Evolutionary conservation across 352 stramenopile species (phyloP).

Genomic region (Blastocystis sp.): DNA sequence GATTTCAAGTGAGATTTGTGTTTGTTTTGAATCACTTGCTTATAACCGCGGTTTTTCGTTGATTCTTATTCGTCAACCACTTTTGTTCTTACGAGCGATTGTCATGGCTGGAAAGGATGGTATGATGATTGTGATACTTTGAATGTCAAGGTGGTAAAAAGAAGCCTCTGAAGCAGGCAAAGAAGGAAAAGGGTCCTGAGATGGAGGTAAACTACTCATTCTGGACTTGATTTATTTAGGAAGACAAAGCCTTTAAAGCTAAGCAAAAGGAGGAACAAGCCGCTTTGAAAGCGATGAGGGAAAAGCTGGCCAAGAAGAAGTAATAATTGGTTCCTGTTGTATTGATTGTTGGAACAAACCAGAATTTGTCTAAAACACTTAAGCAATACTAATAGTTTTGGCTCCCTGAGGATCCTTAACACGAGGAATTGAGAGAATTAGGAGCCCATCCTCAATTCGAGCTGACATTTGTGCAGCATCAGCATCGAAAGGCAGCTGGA

Average conservation of each 20-base stretch:
- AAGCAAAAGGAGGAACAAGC: conserved; percentile 68
- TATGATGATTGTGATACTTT: background rate
- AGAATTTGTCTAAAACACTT: background rate
- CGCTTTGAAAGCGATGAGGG: conserved; percentile 67
- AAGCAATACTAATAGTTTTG: conserved; percentile 45
- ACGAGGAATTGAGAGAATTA: conserved; percentile 62
- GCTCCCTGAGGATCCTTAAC: conserved; percentile 26
- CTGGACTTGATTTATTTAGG: background rate
- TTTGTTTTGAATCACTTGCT: background rate
- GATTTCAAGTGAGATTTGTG: background rate
- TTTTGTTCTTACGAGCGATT: background rate
- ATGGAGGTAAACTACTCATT: background rate
- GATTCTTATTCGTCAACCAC: no score
- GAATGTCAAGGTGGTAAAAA: conserved; percentile 62
- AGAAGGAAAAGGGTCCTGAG: conserved; percentile 57
- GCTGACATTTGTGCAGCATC: conserved; percentile 43
- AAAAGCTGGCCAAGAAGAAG: conserved; percentile 59
- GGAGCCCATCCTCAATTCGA: conserved; percentile 54
- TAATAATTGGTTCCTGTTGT: background rate
- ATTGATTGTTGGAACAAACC: background rate
- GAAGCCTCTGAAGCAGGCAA: conserved; percentile 65
- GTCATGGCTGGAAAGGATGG: conserved; percentile 66
- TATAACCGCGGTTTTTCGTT: no score
- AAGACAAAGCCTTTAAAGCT: conserved; percentile 58
- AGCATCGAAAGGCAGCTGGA: conserved; percentile 39